phyloP scores from a whole-genome alignment of 1,284 basidiomycete species.

The Tylopilus sp. region DNA sequence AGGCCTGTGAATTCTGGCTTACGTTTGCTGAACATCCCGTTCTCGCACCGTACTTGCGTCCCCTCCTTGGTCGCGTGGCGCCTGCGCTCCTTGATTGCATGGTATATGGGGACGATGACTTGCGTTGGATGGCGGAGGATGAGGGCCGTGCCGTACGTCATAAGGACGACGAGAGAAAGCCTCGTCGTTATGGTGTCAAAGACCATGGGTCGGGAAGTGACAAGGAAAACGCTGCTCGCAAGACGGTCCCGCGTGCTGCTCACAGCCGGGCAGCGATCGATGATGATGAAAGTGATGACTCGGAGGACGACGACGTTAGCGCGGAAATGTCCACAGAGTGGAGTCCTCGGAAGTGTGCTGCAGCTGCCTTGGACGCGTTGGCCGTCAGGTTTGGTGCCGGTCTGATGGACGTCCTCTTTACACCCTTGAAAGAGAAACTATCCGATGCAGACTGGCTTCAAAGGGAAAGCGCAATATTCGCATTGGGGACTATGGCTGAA shows the following conservation, averaged over 20 bases:
- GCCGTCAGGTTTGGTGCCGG: constrained; percentile 93
- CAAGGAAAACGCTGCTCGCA: constrained; percentile 57
- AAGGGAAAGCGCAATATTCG: constrained; percentile 95
- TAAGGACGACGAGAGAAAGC: constrained; percentile 95
- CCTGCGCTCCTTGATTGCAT: constrained; percentile 97
- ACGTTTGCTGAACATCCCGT: constrained; percentile 97
- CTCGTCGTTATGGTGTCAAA: constrained; percentile 90
- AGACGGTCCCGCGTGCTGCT: constrained; percentile 64
- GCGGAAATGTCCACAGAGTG: constrained; percentile 99
- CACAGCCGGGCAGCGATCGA: constrained; percentile 79
- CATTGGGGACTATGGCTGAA: constrained; percentile 98
- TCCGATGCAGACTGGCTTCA: constrained; percentile 96
- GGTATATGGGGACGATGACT: constrained; percentile 96
- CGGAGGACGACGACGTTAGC: constrained; percentile 92
- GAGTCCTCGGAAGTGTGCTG: constrained; percentile 98
- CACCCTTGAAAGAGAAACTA: constrained; percentile 92
- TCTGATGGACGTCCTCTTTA: constrained; percentile 89
- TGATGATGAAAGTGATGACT: constrained; percentile 87
- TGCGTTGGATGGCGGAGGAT: constrained; percentile 93
- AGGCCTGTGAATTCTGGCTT: constrained; percentile 99
- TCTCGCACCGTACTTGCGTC: constrained; percentile 87
- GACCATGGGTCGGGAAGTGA: constrained; percentile 88
- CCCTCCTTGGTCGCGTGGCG: constrained; percentile 89
- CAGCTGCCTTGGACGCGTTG: constrained; percentile 97
- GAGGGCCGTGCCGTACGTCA: constrained; percentile 88